Percentiles rank a stretch among this genome's conserved stretches.
phyloP scores from a whole-genome alignment of 139 green algal genomes.

The Chlorella ohadii region DNA sequence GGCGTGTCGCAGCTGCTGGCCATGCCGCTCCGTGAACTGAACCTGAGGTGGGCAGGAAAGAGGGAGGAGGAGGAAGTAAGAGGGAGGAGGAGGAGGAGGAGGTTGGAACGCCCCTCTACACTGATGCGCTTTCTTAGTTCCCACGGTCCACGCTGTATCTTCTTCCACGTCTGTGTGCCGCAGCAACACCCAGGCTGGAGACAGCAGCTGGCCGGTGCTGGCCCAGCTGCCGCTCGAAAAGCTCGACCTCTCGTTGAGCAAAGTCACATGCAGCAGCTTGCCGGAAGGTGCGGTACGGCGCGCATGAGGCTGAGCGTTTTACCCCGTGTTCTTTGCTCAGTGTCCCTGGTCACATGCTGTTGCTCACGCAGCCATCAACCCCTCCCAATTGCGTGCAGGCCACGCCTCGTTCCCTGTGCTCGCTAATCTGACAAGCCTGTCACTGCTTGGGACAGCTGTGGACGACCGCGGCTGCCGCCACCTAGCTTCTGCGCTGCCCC shows the following conservation, averaged over 20 bases:
- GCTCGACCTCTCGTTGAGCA: neutral
- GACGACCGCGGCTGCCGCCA: neutral
- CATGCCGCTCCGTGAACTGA: neutral
- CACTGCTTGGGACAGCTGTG: neutral
- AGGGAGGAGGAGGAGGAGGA: too few species aligned
- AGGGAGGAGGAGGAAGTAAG: too few species aligned
- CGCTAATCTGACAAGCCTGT: neutral
- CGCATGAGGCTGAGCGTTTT: too few species aligned
- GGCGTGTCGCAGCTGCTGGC: constrained; percentile 15
- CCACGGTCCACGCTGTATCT: too few species aligned
- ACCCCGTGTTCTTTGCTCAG: too few species aligned
- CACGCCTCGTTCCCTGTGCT: neutral
- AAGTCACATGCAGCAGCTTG: neutral
- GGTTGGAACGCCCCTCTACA: too few species aligned
- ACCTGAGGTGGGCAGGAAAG: constrained; percentile 20
- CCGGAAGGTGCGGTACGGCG: constrained; percentile 4
- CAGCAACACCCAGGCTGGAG: neutral
- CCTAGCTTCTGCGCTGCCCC: neutral
- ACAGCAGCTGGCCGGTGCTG: neutral
- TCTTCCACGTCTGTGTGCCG: too few species aligned
- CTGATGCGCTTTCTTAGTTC: too few species aligned
- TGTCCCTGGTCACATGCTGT: too few species aligned
- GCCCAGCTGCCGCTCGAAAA: constrained; percentile 16
- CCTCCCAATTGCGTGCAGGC: neutral
- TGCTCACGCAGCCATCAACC: too few species aligned